Evolutionary conservation across 139 green algal genomes (phyloP), one percentile per base, ranked within the genome.

Genomic region (Micromonas pusilla): DNA sequence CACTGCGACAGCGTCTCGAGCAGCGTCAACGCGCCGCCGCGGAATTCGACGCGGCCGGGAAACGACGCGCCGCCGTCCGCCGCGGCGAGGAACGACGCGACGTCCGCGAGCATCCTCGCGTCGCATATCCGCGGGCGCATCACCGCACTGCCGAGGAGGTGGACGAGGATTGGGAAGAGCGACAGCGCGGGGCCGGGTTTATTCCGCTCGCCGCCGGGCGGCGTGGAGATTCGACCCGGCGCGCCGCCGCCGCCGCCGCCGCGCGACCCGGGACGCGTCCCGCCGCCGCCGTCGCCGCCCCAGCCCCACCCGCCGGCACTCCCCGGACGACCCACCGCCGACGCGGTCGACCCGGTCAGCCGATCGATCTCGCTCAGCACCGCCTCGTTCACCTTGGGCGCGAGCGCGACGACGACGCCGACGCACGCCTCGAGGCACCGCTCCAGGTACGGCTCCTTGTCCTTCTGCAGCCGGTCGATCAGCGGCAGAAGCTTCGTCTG

Each of bases 1-100:
- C 91, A 85, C 75, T 84, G 77, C 37, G 57, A 87, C 26, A 95
- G 67, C 4, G 85, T 87, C 78, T 96, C 92, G 19, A 96, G 66
- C 52, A 91, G 81, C 26, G 86, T 79, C 79, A 93, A 81, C n/a
- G 96, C 62, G 19, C 83, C 86, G 21, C 64, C 71, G 53, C 86
- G 88, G 70, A 92, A 90, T 66, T 94, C 86, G 0, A 65, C 52
- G 28, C 83, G 3, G 62, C 75, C 73, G 5, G 34, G 23, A 54
- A 54, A 81, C 52, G 20, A 32, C 26, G 20, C 36, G 16, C 28
- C 16, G 73, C 21, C 25, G 1, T 32, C 68, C 45, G 28, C 39
- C 53, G 3, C 37, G 2, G 79, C 72, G 16, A 91, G 66, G 72
- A 83, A 88, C 45, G 38, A 62, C 16, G 86, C 87, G 9, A 92